These are phyloP conservation scores for Jaltomata sinuosa DNA, from an alignment of 257 asterid genomes.

Conservation along the genomic window DNA sequence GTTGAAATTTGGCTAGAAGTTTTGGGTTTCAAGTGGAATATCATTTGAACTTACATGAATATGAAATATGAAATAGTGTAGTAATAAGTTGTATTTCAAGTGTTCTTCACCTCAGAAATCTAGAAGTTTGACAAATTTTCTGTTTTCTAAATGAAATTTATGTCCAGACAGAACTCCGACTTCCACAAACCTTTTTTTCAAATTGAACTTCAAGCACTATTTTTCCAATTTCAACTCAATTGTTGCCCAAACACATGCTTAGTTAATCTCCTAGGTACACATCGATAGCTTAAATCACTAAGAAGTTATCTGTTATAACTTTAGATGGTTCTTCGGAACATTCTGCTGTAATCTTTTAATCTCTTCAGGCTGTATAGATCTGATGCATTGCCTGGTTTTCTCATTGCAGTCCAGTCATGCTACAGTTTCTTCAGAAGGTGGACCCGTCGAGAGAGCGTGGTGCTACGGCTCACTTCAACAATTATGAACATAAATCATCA, in stretches of 20 bases:
- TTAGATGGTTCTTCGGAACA: not conserved
- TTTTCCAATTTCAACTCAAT: not conserved
- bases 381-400: not conserved
- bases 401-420: constrained; percentile 71
- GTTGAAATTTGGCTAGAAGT: not conserved
- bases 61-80: not conserved
- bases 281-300: not conserved
- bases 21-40: not conserved
- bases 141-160: not conserved
- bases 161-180: not conserved
- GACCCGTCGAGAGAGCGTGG: constrained; percentile 57
- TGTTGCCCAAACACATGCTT: not conserved
- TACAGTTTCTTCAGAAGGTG: constrained; percentile 83
- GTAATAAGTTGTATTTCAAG: not conserved
- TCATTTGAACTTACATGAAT: not conserved
- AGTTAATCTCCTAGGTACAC: not conserved
- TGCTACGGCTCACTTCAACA: constrained; percentile 22
- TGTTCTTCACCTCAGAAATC: not conserved
- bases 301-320: not conserved
- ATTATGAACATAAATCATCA: constrained; percentile 33
- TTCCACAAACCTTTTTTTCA: not conserved
- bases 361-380: not conserved
- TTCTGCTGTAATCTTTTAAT: not conserved
- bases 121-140: not conserved
- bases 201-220: not conserved